Conservation (phyloP, 2,329 filamentous ascomycete species). For the Colletotrichum godetiae region DNA sequence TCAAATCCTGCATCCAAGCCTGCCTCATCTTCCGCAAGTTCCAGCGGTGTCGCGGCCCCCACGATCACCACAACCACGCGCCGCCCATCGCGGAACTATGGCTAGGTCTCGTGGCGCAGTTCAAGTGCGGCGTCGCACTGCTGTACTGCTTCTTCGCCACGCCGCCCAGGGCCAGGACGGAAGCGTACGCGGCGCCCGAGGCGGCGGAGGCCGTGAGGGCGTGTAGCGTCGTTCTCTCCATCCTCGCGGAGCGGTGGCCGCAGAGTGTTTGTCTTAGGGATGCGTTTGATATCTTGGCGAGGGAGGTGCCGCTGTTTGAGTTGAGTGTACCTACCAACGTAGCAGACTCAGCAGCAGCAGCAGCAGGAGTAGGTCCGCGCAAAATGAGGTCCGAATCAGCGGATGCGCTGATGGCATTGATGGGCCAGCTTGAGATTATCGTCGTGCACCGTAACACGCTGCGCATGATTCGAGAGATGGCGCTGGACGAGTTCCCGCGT, state of each 20-base stretch:
- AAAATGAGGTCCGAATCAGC: not conserved
- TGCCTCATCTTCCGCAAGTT: slow-evolving; percentile 44
- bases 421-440: slow-evolving; percentile 2
- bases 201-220: too few relatives aligned
- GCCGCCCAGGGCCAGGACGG: slow-evolving; percentile 42
- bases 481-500: too few relatives aligned
- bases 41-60: too few relatives aligned
- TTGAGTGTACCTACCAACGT: too few relatives aligned
- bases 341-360: too few relatives aligned
- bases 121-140: slow-evolving; percentile 48
- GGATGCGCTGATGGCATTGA: not conserved
- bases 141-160: slow-evolving; percentile 50
- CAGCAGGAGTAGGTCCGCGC: too few relatives aligned
- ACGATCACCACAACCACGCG: too few relatives aligned
- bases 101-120: slow-evolving; percentile 44
- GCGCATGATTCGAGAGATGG: slow-evolving; percentile 4
- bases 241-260: too few relatives aligned
- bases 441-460: slow-evolving; percentile 13
- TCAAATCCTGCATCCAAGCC: slow-evolving; percentile 43
- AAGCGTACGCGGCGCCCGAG: slow-evolving; percentile 38
- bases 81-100: slow-evolving; percentile 41
- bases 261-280: too few relatives aligned
- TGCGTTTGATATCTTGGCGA: too few relatives aligned
- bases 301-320: too few relatives aligned
- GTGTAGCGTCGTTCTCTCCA: too few relatives aligned